phyloP scores from a whole-genome alignment of 176 grass and related monocot species.

The Stipa capillata region DNA sequence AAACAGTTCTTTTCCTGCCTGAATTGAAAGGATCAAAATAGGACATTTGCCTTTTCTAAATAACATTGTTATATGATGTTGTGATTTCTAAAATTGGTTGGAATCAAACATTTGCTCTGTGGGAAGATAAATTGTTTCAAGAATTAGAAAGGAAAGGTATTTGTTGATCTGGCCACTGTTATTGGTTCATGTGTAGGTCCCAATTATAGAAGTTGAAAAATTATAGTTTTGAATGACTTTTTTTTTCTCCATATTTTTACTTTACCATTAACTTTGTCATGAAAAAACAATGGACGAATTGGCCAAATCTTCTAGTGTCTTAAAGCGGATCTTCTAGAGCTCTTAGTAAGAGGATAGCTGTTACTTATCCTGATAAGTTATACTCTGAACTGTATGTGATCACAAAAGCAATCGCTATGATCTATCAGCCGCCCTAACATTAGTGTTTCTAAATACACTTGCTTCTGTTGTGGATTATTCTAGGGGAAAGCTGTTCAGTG shows the following conservation, averaged over 20 bases:
- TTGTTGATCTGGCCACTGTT: background rate
- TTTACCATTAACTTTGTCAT: background rate
- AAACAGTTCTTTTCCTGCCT: background rate
- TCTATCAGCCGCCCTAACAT: background rate
- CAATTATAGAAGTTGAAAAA: background rate
- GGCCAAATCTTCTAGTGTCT: background rate
- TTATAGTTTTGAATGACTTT: background rate
- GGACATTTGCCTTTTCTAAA: background rate
- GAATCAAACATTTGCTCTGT: background rate
- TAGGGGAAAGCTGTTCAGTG: slow-evolving; percentile 98
- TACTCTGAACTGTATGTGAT: background rate
- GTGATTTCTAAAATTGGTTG: background rate
- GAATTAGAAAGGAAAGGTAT: background rate
- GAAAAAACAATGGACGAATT: background rate
- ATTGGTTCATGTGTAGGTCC: background rate
- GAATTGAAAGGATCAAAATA: background rate
- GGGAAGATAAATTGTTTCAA: background rate
- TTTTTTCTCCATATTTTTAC: background rate
- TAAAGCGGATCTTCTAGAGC: background rate
- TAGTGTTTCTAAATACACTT: background rate
- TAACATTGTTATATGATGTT: background rate
- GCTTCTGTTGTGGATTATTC: slow-evolving; percentile 28
- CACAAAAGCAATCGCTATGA: background rate
- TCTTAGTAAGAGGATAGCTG: background rate
- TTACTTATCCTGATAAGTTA: background rate